A percentile compares a stretch with the other conserved stretches of the same genome.
Evolutionary conservation across 2,329 filamentous ascomycete genomes (phyloP).

Genomic region (Xylariales sp.): DNA sequence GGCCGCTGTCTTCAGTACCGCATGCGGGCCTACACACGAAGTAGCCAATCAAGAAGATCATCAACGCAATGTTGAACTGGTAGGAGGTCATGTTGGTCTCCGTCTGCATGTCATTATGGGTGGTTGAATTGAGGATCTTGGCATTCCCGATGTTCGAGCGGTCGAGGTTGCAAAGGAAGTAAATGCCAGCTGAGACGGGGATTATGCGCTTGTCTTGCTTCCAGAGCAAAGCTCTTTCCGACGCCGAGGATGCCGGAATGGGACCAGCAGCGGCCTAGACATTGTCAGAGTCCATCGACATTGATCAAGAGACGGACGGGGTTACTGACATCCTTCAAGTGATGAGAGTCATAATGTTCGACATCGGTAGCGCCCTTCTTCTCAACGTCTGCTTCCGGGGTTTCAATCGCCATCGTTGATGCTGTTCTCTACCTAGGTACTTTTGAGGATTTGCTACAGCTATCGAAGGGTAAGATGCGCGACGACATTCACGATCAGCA

Average conservation of each 20-base stretch:
- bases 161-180: conserved; percentile 65
- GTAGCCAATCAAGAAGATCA: conserved; percentile 22
- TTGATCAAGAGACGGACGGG: too few species aligned
- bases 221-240: conserved; percentile 39
- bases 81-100: conserved; percentile 57
- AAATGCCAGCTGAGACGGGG: conserved; percentile 58
- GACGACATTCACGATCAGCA: too few species aligned
- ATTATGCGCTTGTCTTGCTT: conserved; percentile 61
- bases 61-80: conserved; percentile 52
- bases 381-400: neutral
- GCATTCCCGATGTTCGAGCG: conserved; percentile 66
- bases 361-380: neutral
- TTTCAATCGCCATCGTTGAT: too few species aligned
- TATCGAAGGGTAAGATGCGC: too few species aligned
- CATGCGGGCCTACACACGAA: conserved; percentile 12
- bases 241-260: neutral
- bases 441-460: too few species aligned
- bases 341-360: neutral
- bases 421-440: too few species aligned
- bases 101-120: conserved; percentile 56
- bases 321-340: neutral
- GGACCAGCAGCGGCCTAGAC: neutral
- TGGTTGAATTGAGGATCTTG: conserved; percentile 58
- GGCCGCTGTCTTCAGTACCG: neutral
- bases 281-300: neutral